These are phyloP conservation scores for Neopestalotiopsis sp. DNA, from an alignment of 2,329 filamentous ascomycete species.

Conservation along the genomic window DNA sequence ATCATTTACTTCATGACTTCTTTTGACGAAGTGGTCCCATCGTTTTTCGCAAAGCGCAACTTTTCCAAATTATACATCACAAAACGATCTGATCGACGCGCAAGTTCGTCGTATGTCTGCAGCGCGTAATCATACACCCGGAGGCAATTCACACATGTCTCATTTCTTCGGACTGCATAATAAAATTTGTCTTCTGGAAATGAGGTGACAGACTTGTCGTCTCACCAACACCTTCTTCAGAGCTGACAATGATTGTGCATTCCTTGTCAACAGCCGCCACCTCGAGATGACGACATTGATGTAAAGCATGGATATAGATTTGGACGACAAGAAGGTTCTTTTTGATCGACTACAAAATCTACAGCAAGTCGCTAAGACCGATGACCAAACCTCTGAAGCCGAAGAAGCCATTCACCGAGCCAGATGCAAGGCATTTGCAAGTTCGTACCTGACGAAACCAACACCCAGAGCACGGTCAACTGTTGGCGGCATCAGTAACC, in stretches of 20 bases:
- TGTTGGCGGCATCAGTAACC: constrained; percentile 21
- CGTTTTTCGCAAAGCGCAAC: not conserved
- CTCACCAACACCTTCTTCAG: too few relatives aligned
- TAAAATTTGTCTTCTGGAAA: too few relatives aligned
- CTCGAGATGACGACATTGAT: not conserved
- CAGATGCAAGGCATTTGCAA: constrained; percentile 30
- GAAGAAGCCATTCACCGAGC: constrained; percentile 43
- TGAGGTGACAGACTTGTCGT: too few relatives aligned
- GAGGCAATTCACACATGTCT: too few relatives aligned
- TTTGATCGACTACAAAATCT: constrained; percentile 48
- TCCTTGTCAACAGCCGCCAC: not conserved
- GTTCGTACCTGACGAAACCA: not conserved
- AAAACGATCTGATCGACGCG: too few relatives aligned
- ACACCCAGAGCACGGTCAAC: constrained; percentile 3
- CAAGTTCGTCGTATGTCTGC: too few relatives aligned
- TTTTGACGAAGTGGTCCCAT: not conserved
- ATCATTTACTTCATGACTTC: not conserved
- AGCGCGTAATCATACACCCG: too few relatives aligned
- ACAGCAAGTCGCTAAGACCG: constrained; percentile 29
- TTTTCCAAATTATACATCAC: too few relatives aligned
- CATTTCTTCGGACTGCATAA: too few relatives aligned
- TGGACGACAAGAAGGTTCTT: constrained; percentile 51
- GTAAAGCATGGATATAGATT: constrained; percentile 31
- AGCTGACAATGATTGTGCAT: too few relatives aligned
- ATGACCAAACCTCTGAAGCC: constrained; percentile 37